Base-by-base conservation (phyloP, 75 land plant species). In the Sequoia sempervirens region DNA sequence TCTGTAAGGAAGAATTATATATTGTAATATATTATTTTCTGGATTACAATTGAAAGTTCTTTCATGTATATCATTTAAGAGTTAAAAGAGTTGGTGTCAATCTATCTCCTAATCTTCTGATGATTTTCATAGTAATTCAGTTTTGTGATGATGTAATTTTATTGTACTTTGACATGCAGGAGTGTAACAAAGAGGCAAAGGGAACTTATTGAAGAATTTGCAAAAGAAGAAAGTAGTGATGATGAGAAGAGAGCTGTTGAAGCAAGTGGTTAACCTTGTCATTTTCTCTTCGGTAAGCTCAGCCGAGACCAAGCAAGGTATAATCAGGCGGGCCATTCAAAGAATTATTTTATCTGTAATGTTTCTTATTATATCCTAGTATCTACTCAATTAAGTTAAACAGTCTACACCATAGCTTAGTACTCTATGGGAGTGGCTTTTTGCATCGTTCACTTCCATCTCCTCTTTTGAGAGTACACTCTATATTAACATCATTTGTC, bases 191-290 rank as follows among this genome's bases (percentile, higher is more conserved):
- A 88, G 45, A 87, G 93, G 53, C 99, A 97, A 70, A 88, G 93
- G 12, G 43, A 82, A 84, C 80, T 97, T 9, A 88, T 97, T 23
- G 99, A 95, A 83, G 99, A 97, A 83, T 94, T 97, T 88, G 91
- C 91, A 15, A 95, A 93, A 85, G 95, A 97, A 85, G 99, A 95
- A 86, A 88, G 75, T 80, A 85, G 85, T 10, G 95, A 91, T n/a
- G 79, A 87, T 30, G 88, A 89, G 3, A 91, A 88, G 78, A 85
- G 84, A 47, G 93, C 89, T 40, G 90, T 92, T 58, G 94, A 87
- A 61, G 93, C 92, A 34, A 93, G 90, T 23, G 89, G 76, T 74
- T 74, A 38, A 37, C 76, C 41, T 38, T 14, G 8, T 38, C 76
- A 37, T 18, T 74, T 38, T 40, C 18, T 37, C 23, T 74, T 37